Evolutionary conservation across 1,284 basidiomycete genomes (phyloP).

Genomic region (Ceratorhiza oryzae-sativae): DNA sequence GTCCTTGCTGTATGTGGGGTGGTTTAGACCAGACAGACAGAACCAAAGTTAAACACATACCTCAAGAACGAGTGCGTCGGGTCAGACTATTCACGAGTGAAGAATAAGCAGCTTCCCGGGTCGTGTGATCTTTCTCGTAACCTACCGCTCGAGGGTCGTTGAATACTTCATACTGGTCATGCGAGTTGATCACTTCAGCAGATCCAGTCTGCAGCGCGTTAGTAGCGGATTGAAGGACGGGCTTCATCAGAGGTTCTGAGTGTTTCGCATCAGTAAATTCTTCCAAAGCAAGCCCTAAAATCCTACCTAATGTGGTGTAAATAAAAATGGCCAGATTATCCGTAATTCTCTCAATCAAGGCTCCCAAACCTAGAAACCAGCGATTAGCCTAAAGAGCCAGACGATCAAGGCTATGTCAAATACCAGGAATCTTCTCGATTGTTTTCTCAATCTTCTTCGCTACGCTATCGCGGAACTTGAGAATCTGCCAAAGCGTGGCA

Average conservation of each 20-base stretch:
- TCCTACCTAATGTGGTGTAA: conserved; percentile 73
- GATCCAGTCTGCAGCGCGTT: conserved; percentile 66
- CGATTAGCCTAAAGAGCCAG: neutral
- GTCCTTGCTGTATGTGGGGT: conserved; percentile 62
- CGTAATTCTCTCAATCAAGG: conserved; percentile 29
- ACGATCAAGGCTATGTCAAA: neutral
- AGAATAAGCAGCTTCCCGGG: too few species aligned
- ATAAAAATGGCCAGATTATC: conserved; percentile 65
- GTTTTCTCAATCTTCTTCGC: conserved; percentile 87
- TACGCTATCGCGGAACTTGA: conserved; percentile 86
- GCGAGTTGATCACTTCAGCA: conserved; percentile 77
- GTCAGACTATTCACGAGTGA: conserved; percentile 63
- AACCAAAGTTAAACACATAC: neutral
- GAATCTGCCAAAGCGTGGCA: conserved; percentile 81
- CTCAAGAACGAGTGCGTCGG: conserved; percentile 84
- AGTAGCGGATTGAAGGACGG: conserved; percentile 72
- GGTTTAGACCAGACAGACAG: conserved; percentile 42
- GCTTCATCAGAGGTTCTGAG: conserved; percentile 76
- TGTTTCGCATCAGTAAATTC: conserved; percentile 39
- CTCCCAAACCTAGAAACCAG: conserved; percentile 9
- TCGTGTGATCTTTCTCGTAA: too few species aligned
- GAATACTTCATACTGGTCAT: conserved; percentile 86
- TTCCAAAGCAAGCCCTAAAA: conserved; percentile 36
- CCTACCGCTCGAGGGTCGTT: conserved; percentile 76
- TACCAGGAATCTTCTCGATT: conserved; percentile 72